A percentile compares a stretch with the other conserved stretches of the same genome.
Evolutionary conservation across 805 yeast species (phyloP).

Genomic region (Candida oleophila): DNA sequence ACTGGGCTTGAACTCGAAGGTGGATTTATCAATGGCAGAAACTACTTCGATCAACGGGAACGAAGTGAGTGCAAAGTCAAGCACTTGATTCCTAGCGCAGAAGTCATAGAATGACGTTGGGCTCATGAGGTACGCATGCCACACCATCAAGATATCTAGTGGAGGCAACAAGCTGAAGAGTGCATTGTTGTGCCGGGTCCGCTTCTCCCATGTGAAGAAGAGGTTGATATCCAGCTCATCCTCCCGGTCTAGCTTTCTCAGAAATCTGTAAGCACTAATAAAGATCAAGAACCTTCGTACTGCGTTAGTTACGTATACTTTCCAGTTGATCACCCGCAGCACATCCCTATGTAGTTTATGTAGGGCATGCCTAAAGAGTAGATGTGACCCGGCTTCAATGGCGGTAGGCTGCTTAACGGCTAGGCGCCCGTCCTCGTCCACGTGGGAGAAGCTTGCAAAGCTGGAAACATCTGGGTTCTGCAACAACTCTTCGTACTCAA

Average conservation of each 20-base stretch:
- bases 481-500: not conserved
- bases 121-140: constrained; percentile 21
- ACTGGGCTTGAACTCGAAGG: constrained; percentile 9
- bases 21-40: constrained; percentile 9
- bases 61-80: constrained; percentile 10
- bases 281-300: constrained; percentile 20
- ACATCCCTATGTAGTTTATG: not conserved
- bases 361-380: not conserved
- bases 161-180: constrained; percentile 14
- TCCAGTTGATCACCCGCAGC: constrained; percentile 17
- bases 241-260: not conserved
- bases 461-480: not conserved
- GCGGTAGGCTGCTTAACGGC: not conserved
- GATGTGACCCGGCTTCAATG: constrained; percentile 1
- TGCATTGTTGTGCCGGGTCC: not conserved
- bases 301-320: constrained; percentile 20
- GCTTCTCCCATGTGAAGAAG: not conserved
- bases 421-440: not conserved
- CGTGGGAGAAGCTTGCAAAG: not conserved
- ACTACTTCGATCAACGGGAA: constrained; percentile 9
- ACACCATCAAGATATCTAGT: constrained; percentile 20
- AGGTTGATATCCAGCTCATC: not conserved
- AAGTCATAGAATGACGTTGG: constrained; percentile 15
- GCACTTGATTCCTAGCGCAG: constrained; percentile 12
- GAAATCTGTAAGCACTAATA: constrained; percentile 13